Base-by-base conservation (phyloP, 78 protist genomes). In the Speleostelium caveatum region DNA sequence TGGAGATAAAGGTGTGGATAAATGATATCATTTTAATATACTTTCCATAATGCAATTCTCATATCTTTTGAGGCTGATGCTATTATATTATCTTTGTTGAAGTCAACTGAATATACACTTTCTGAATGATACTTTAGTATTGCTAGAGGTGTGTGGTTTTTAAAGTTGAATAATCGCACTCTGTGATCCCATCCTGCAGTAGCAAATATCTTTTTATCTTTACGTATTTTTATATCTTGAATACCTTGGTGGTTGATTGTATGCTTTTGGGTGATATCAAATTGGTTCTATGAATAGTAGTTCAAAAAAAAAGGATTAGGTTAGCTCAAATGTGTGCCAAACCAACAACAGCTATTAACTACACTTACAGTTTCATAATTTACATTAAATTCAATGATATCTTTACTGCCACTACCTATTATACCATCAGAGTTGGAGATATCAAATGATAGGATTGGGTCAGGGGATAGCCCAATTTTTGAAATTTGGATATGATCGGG, bases 121-220 rank as follows among this genome's bases (percentile, higher is more conserved):
- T 83, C 91, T 19, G 71, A 59, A 61, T 83, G 91, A 83, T 83
- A 69, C 39, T 69, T 83, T 17, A 83, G 26, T 33, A 83, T 83
- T 6, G 91, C 91, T 3, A 83, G 39, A 42, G 91, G 91, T 17
- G 51, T 60, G 56, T 83, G 91, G 19, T 83, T 83, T 45, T 74
- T 67, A 33, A 69, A 67, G 39, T 69, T 83, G 33, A 38, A 83
- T 26, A 83, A 69, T 33, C 91, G 22, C n/a, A 83, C 67, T 45
- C 91, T 36, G 41, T 58, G 42, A 69, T 83, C 91, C 91, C 91
- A 83, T 19, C 91, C 91, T 41, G 79, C 41, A 12, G 91, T 83
- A 32, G 91, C 91, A 42, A 36, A 69, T 17, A 83, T 83, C 39
- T 69, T 83, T 39, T 63, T 63, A 69, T 83, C 91, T 26, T 17